Conservation (phyloP, 78 protist genomes). For the Polysphondylium violaceum region DNA sequence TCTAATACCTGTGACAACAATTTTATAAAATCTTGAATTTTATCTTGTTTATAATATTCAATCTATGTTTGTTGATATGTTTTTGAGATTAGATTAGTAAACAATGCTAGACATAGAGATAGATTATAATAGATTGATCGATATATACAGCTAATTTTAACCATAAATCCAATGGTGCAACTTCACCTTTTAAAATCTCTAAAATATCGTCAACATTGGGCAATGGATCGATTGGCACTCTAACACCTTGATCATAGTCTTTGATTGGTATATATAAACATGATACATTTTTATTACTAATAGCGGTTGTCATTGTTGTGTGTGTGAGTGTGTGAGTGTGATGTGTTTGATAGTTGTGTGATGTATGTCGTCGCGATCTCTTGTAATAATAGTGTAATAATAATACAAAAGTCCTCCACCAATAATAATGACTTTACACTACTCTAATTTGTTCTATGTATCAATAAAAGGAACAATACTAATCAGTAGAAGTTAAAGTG, state of each 20-base stretch:
- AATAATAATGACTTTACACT: too few species aligned
- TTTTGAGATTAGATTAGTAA: too few species aligned
- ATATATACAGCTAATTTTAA: slow-evolving; percentile 41
- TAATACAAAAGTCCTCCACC: too few species aligned
- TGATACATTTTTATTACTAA: too few species aligned
- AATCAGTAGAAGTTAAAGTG: too few species aligned
- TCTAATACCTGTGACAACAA: slow-evolving; percentile 2
- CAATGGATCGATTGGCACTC: neutral
- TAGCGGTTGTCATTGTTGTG: too few species aligned
- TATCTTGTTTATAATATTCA: slow-evolving; percentile 71
- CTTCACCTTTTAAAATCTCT: slow-evolving; percentile 23
- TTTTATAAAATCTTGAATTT: slow-evolving; percentile 10
- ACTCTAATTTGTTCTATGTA: too few species aligned
- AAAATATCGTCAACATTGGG: neutral
- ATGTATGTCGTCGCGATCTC: too few species aligned
- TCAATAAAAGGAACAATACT: too few species aligned
- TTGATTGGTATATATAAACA: slow-evolving; percentile 24
- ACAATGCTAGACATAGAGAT: too few species aligned
- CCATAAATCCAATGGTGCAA: slow-evolving; percentile 57
- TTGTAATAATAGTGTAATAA: too few species aligned
- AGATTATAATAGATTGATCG: neutral
- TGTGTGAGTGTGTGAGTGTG: neutral
- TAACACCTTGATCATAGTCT: neutral
- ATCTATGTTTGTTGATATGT: neutral
- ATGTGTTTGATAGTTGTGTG: too few species aligned